These are phyloP conservation scores for Amaranthus cruentus DNA, from an alignment of 148 eudicot species.

Conservation along the genomic window DNA sequence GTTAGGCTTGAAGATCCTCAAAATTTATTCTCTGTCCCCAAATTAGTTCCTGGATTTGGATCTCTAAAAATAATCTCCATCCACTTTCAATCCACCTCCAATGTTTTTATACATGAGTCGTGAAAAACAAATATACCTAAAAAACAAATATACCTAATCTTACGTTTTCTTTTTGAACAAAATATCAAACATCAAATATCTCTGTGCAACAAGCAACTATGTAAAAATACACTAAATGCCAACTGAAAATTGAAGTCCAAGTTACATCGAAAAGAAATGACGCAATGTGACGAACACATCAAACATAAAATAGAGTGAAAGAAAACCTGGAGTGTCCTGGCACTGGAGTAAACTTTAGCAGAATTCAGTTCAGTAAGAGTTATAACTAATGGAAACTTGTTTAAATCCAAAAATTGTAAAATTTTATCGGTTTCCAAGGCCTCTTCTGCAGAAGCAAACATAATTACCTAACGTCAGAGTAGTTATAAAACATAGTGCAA, in stretches of 20 bases:
- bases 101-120: too few species aligned
- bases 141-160: too few species aligned
- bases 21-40: too few species aligned
- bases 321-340: slow-evolving; percentile 64
- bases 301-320: neutral
- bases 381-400: slow-evolving; percentile 90
- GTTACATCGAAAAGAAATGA: neutral
- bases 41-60: too few species aligned
- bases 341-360: slow-evolving; percentile 67
- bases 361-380: slow-evolving; percentile 74
- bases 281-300: neutral
- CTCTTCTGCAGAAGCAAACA: slow-evolving; percentile 58
- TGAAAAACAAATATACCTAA: too few species aligned
- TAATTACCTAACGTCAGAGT: slow-evolving; percentile 10
- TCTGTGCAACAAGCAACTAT: too few species aligned
- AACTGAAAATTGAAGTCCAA: neutral
- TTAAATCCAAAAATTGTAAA: slow-evolving; percentile 63
- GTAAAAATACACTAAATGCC: neutral
- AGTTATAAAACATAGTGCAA: neutral
- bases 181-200: too few species aligned
- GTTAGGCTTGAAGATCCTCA: too few species aligned
- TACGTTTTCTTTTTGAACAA: too few species aligned
- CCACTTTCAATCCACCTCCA: too few species aligned
- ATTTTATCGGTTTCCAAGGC: slow-evolving; percentile 49
- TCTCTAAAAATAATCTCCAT: too few species aligned